These are phyloP conservation scores for Tricholoma saponaceum DNA, from an alignment of 768 basidiomycete species.

Conservation along the genomic window DNA sequence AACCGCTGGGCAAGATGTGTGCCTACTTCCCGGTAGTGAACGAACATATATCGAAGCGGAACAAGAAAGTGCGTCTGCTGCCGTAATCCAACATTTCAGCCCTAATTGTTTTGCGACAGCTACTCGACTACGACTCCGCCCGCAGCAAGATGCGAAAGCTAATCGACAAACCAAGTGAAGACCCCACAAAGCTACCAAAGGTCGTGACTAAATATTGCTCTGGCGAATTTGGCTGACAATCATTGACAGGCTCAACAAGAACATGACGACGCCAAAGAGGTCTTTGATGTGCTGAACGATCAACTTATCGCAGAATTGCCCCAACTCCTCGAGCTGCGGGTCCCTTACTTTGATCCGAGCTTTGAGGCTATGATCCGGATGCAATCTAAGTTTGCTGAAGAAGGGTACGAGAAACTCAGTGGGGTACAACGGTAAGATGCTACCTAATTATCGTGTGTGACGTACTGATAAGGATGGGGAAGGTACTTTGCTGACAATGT, in stretches of 20 bases:
- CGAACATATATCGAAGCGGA: constrained; percentile 89
- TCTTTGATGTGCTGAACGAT: constrained; percentile 90
- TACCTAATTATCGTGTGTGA: neutral
- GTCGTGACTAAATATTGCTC: neutral
- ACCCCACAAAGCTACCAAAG: constrained; percentile 85
- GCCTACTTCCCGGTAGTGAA: constrained; percentile 93
- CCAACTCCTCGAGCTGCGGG: constrained; percentile 87
- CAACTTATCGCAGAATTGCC: constrained; percentile 91
- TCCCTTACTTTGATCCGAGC: constrained; percentile 97
- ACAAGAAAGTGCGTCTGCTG: constrained; percentile 75
- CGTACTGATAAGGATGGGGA: neutral
- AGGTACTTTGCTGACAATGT: constrained; percentile 90
- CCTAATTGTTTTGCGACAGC: constrained; percentile 36
- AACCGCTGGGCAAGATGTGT: constrained; percentile 95
- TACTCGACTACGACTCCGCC: constrained; percentile 93
- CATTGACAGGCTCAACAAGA: constrained; percentile 82
- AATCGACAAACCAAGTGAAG: constrained; percentile 90
- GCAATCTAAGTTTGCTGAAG: constrained; percentile 97
- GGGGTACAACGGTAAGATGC: constrained; percentile 77
- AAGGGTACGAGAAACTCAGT: constrained; percentile 95
- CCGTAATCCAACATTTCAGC: neutral
- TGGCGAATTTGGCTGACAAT: neutral
- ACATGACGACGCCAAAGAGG: constrained; percentile 89
- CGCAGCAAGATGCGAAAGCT: constrained; percentile 87
- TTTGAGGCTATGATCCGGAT: constrained; percentile 99